Base-by-base conservation (phyloP, 1,284 basidiomycete species). In the Sanguinoderma infundibulare region DNA sequence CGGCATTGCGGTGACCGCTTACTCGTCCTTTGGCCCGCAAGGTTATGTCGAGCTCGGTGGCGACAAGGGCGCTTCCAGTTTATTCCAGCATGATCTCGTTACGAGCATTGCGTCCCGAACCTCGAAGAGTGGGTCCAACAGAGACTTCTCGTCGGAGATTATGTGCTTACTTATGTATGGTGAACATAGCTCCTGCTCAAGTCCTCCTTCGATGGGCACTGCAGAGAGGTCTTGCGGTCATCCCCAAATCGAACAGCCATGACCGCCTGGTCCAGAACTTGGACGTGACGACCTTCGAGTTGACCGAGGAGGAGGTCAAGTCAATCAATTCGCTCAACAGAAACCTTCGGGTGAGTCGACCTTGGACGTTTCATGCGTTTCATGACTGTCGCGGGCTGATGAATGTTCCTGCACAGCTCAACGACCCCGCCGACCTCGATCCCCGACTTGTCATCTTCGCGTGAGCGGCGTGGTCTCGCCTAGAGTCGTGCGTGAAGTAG, bases 191-290 rank as follows among this genome's bases (percentile, higher is more conserved):
- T 52, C 71, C 81, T 36, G 85, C 85, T 8, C 86, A 89, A 74
- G 81, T 94, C 36, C 77, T 93, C 36, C 83, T 94, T 61, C 86
- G 91, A 67, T 94, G 91, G 91, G 86, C 90, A 7, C 87, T 89
- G 17, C 89, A 93, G 72, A 86, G 85, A 38, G 87, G 85, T 7
- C 81, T 94, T 62, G 90, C 89, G 40, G 90, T 95, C 51, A 86
- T 95, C 64, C 93, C 93, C 52, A 92, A 92, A 80, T 86, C 81
- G 60, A 92, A 86, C 75, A 75, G 81, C 69, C 62, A 72, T 12
- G 67, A 75, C 5, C 85, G 89, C 61, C 72, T 92, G 51, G 68
- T 74, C 15, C 75, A 87, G 72, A 95, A 95, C 77, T 72, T 93
- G 62, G 75, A 77, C 40, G 82, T 80, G 70, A 75, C 79, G 60